Evolutionary conservation across 805 yeast genomes (phyloP), one percentile per base, ranked within the genome.

Genomic region (Candida sanyiensis): DNA sequence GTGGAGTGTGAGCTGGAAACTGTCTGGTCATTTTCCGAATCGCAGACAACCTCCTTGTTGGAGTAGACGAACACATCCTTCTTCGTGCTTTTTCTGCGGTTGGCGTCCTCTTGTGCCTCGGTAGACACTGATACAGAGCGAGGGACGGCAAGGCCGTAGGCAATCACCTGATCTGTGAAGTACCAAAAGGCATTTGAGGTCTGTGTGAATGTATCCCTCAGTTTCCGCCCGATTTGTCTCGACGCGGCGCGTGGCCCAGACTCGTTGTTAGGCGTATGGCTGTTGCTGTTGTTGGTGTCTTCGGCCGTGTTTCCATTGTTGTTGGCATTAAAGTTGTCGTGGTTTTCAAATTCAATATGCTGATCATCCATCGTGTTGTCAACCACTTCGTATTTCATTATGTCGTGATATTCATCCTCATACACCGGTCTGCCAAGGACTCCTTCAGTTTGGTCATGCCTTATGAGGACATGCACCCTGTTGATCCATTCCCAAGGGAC

Each of bases 401-500:
- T 51, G 25, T 41, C 54, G 13, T 31, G 48, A 37, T 61, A 59
- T 38, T 80, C 87, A 40, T 82, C 89, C 46, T 81, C 90, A 53
- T 75, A 81, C 31, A 83, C 73, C 13, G 78, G 77, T 43, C 94
- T 64, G 1, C 95, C 95, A 28, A 86, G 56, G 5, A 84, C 73
- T 7, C 90, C 85, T 43, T 77, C 80, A 30, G 77, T 75, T 49
- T 83, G 89, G 38, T 72, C 70, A 12, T 63, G 63, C 45, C 75
- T 73, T 60, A 77, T 78, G 28, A 80, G 57, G 10, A 71, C 64
- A 36, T 72, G 71, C 39, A 80, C 68, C 45, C 83, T 67, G 52
- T 82, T 83, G 44, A 83, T 71, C 90, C 94, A 86, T 58, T 84
- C 94, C 93, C 94, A 83, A 1, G 84, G 84, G 9, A 81, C 69